Base-by-base conservation (phyloP, 345 rosid genomes). In the Dimocarpus longan region DNA sequence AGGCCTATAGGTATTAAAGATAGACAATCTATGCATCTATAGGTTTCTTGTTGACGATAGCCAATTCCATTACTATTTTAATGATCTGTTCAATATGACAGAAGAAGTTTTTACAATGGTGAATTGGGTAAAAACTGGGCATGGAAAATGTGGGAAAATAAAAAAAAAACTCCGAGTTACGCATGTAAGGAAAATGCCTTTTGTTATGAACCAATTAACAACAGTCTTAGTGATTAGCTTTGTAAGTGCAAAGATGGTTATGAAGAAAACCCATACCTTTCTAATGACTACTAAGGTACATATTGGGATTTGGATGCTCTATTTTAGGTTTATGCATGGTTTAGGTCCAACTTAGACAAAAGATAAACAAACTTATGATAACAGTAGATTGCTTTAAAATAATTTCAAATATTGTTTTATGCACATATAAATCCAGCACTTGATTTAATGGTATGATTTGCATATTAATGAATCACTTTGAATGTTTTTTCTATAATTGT, bases 61-160 rank as follows among this genome's bases (percentile, higher is more conserved):
- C 7, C 4, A 5, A 2, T 76, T 71, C 42, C 57, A 66, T 12
- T 72, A 81, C 26, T 75, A 74, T 64, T 9, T 21, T 0, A 1
- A 18, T 1, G 77, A 82, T 50, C 75, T 79, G 40, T 0, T 0
- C 12, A 5, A 76, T n/a, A 2, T 80, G 1, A 4, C 67, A 46
- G 7, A 2, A 5, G 1, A 15, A 50, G 60, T 81, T 18, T 80
- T 85, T 4, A 40, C 78, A 43, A 46, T 79, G 66, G 32, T 87
- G 4, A 86, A 87, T 52, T 87, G 87, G 90, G 46, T 76, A 2
- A 70, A 85, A 19, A 43, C 71, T 66, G 84, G 83, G 13, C 60
- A 69, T 5, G 67, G 76, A 10, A 77, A 76, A 6, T 81, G 90
- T 40, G 39, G 12, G 0, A 66, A 73, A 8, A 69, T 42, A 10